These are phyloP conservation scores for Orbilia brochopaga DNA, from an alignment of 2,329 filamentous ascomycete genomes.

Conservation along the genomic window DNA sequence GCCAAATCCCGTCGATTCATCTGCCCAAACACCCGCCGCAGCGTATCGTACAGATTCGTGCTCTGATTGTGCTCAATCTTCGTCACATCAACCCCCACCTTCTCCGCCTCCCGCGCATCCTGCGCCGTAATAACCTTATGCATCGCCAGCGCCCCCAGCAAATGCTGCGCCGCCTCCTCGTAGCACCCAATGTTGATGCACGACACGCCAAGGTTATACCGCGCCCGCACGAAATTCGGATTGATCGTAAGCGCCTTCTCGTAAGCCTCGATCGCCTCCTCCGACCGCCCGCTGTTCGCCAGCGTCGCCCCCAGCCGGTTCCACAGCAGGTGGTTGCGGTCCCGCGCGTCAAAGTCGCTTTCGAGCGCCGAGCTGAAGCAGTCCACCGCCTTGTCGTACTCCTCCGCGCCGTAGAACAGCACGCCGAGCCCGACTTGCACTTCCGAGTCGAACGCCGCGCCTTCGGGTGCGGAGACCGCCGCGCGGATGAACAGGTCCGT, in stretches of 20 bases:
- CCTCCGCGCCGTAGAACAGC: slow-evolving; percentile 95
- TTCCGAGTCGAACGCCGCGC: slow-evolving; percentile 96
- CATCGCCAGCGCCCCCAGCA: slow-evolving; percentile 91
- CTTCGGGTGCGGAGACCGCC: slow-evolving; percentile 86
- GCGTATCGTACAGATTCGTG: slow-evolving; percentile 94
- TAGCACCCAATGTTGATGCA: slow-evolving; percentile 98
- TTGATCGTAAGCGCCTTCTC: slow-evolving; percentile 87
- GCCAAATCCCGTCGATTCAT: slow-evolving; percentile 89
- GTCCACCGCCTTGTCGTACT: slow-evolving; percentile 98
- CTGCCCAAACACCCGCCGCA: slow-evolving; percentile 91
- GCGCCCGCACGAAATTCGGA: slow-evolving; percentile 93
- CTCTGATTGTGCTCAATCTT: slow-evolving; percentile 95
- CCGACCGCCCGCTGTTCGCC: slow-evolving; percentile 88
- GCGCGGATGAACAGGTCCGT: slow-evolving; percentile 90
- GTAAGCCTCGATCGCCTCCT: slow-evolving; percentile 97
- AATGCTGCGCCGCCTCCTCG: slow-evolving; percentile 87
- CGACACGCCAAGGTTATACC: slow-evolving; percentile 94
- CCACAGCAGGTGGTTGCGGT: slow-evolving; percentile 93
- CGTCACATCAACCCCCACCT: slow-evolving; percentile 59
- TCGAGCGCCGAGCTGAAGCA: slow-evolving; percentile 93
- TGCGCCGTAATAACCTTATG: slow-evolving; percentile 91
- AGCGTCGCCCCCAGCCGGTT: slow-evolving; percentile 95
- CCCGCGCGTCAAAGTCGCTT: slow-evolving; percentile 81
- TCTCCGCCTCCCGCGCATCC: slow-evolving; percentile 61
- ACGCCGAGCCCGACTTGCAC: slow-evolving; percentile 97